Evolutionary conservation across 805 yeast genomes (phyloP), one percentile per base, ranked within the genome.

Genomic region (Candida cerambycidarum): DNA sequence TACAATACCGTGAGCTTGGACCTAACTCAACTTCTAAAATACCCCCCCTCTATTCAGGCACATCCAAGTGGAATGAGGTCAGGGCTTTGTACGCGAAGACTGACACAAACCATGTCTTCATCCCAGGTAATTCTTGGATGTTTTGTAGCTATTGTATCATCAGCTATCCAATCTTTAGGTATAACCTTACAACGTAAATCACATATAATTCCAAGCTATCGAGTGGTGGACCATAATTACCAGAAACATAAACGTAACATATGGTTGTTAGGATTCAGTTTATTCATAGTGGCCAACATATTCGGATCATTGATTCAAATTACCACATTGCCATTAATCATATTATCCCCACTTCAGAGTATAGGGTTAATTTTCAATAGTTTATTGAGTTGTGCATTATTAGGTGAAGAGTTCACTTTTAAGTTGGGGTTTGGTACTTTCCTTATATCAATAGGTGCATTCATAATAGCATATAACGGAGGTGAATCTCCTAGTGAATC

Each of bases 321-420:
- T 29, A 79, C 93, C 1, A 84, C 96, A 2, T 67, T 89, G 32
- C 97, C 97, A 1, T 67, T 89, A 46, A 83, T 88, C 33, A 75
- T 89, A 2, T 61, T 89, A 44, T 82, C 89, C 17, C 96, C 96
- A 0, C 64, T 89, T 42, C 96, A 89, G 58, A 88, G 95, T 18
- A 79, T 83, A 17, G 96, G 96, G 0, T 71, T 89, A n/a, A 89
- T 89, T 2, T 89, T 89, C 71, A 89, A 89, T 61, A 79, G 93
- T 0, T 61, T 86, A 1, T 78, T 69, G 33, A 65, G 88, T 54
- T 86, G 93, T 32, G 59, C 84, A 14, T 43, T 86, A 9, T 62
- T 89, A 11, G 70, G 80, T 24, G 97, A 89, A 56, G 68, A 71
- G 0, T 85, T 87, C 58, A 82, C 90, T 1, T 47, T 51, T 17